Evolutionary conservation across 805 yeast genomes (phyloP).

Genomic region (Monosporozyma siamensis): DNA sequence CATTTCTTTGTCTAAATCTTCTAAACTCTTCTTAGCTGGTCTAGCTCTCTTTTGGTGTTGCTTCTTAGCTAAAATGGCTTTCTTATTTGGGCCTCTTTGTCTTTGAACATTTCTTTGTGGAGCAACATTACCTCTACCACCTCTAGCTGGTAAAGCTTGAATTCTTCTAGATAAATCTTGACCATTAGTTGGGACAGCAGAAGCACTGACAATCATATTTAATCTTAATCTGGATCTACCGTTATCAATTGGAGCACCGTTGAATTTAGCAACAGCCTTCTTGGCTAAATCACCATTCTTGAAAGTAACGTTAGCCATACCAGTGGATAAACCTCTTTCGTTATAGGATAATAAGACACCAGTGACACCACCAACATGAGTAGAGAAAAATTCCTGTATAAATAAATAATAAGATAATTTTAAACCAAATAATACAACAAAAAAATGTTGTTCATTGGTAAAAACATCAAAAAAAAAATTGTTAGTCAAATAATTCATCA

Average conservation of each 20-base stretch:
- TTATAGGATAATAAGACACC: conserved; percentile 68
- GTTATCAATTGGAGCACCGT: conserved; percentile 88
- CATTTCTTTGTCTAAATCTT: conserved; percentile 96
- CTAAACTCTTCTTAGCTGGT: conserved; percentile 66
- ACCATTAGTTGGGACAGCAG: conserved; percentile 69
- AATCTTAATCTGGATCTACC: conserved; percentile 68
- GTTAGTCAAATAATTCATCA: conserved; percentile 4
- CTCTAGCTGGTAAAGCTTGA: conserved; percentile 32
- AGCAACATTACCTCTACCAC: conserved; percentile 17
- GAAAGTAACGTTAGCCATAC: conserved; percentile 83
- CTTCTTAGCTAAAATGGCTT: conserved; percentile 30
- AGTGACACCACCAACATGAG: conserved; percentile 78
- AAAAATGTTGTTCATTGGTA: no score
- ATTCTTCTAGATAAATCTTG: conserved; percentile 58
- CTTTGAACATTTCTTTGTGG: conserved; percentile 4
- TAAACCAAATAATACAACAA: not conserved
- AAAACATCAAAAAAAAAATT: conserved; percentile 12
- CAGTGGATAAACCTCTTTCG: conserved; percentile 82
- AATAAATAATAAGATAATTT: conserved; percentile 5
- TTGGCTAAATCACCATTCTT: conserved; percentile 58
- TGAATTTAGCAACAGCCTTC: conserved; percentile 71
- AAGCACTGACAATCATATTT: conserved; percentile 81
- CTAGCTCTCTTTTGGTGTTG: conserved; percentile 31
- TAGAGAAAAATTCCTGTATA: conserved; percentile 74
- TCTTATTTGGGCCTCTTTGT: conserved; percentile 27